Percentiles rank a stretch among this genome's conserved stretches.
Conservation (phyloP, 257 asterid genomes). For the Solanum stenotomum region DNA sequence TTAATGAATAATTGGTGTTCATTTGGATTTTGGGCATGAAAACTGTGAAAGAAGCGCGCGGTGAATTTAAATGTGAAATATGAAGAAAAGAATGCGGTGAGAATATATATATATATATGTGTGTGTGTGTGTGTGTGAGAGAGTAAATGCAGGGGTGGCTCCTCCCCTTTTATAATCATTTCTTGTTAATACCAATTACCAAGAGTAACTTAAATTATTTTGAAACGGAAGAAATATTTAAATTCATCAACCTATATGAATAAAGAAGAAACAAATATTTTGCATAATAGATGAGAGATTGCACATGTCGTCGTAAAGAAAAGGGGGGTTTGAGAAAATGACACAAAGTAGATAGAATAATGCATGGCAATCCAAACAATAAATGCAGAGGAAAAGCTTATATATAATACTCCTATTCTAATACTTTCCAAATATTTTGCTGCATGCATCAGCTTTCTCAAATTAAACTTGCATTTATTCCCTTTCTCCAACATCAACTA, state of each 20-base stretch:
- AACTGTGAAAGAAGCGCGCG: background rate
- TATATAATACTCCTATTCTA: too few relatives aligned
- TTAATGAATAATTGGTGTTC: background rate
- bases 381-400: background rate
- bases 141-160: background rate
- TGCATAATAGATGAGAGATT: background rate
- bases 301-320: background rate
- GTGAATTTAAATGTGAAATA: background rate
- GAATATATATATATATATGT: too few relatives aligned
- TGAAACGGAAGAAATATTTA: background rate
- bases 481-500: background rate
- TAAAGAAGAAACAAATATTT: background rate
- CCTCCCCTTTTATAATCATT: background rate
- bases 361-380: background rate
- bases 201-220: too few relatives aligned
- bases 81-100: background rate
- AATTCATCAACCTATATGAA: background rate
- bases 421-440: background rate
- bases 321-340: background rate
- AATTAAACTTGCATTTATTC: background rate
- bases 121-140: too few relatives aligned
- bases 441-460: background rate
- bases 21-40: background rate
- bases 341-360: background rate
- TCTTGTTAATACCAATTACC: too few relatives aligned